These are phyloP conservation scores for Platanus orientalis DNA, from an alignment of 164 flowering plant genomes.

Conservation along the genomic window DNA sequence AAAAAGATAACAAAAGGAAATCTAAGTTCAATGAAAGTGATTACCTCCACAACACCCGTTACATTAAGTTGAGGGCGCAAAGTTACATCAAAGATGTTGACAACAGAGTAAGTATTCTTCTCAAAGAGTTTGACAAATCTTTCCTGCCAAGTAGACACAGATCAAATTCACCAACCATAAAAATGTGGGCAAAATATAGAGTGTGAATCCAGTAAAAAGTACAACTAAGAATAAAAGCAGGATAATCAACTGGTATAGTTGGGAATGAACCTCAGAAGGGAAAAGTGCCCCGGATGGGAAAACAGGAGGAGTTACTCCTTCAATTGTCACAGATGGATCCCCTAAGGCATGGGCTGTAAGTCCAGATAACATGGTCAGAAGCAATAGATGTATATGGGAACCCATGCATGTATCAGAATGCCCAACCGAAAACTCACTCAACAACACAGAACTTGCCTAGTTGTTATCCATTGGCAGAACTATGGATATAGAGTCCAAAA, in stretches of 20 bases:
- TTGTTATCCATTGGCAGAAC: background rate
- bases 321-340: conserved; percentile 77
- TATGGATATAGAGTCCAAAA: background rate
- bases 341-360: conserved; percentile 78
- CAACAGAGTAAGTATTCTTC: conserved; percentile 84
- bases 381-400: background rate
- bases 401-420: background rate
- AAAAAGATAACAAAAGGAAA: background rate
- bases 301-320: conserved; percentile 79
- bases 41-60: conserved; percentile 92
- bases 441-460: background rate
- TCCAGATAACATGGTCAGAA: conserved; percentile 9
- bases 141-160: conserved; percentile 50
- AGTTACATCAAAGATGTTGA: conserved; percentile 90
- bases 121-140: conserved; percentile 79
- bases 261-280: conserved; percentile 64
- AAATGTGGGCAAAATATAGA: background rate
- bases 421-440: background rate
- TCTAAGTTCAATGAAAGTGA: background rate
- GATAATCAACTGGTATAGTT: background rate
- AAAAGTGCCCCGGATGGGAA: conserved; percentile 65
- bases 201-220: background rate
- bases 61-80: conserved; percentile 86
- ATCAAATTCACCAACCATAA: conserved; percentile 17
- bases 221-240: background rate